Evolutionary conservation across 495 filamentous ascomycete species (phyloP).

Genomic region (Penicillium silybi): DNA sequence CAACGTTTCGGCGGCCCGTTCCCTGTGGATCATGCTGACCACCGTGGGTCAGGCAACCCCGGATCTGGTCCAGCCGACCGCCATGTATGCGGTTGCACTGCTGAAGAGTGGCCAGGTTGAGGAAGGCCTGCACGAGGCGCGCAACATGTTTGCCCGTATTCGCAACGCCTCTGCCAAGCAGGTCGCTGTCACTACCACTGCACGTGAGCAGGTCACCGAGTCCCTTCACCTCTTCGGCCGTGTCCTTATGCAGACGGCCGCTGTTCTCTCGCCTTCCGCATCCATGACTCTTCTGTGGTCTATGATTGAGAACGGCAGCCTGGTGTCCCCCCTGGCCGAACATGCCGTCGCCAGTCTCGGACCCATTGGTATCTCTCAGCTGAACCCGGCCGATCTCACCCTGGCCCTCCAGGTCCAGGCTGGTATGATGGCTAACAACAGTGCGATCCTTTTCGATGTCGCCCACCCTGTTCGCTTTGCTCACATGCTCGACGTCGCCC

Average conservation of each 20-base stretch:
- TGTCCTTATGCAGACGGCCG: slow-evolving; percentile 46
- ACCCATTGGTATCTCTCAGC: slow-evolving; percentile 53
- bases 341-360: slow-evolving; percentile 59
- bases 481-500: slow-evolving; percentile 55
- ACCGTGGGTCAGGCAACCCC: slow-evolving; percentile 54
- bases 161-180: slow-evolving; percentile 47
- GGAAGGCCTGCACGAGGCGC: slow-evolving; percentile 69
- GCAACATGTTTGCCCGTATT: slow-evolving; percentile 78
- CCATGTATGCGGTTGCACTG: slow-evolving; percentile 81
- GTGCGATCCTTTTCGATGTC: slow-evolving; percentile 43
- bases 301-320: slow-evolving; percentile 69
- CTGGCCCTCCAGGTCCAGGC: slow-evolving; percentile 63
- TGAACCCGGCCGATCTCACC: slow-evolving; percentile 54
- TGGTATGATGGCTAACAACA: slow-evolving; percentile 50
- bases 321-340: slow-evolving; percentile 57
- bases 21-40: slow-evolving; percentile 71
- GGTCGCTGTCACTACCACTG: slow-evolving; percentile 24
- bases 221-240: slow-evolving; percentile 71
- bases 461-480: slow-evolving; percentile 57
- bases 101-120: slow-evolving; percentile 75
- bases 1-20: slow-evolving; percentile 67
- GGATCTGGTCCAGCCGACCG: slow-evolving; percentile 76
- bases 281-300: slow-evolving; percentile 61
- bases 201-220: slow-evolving; percentile 81
- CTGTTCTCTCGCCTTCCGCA: slow-evolving; percentile 48